These are phyloP conservation scores for Aspergillus brasiliensis DNA, from an alignment of 2,329 filamentous ascomycete species.

Conservation along the genomic window DNA sequence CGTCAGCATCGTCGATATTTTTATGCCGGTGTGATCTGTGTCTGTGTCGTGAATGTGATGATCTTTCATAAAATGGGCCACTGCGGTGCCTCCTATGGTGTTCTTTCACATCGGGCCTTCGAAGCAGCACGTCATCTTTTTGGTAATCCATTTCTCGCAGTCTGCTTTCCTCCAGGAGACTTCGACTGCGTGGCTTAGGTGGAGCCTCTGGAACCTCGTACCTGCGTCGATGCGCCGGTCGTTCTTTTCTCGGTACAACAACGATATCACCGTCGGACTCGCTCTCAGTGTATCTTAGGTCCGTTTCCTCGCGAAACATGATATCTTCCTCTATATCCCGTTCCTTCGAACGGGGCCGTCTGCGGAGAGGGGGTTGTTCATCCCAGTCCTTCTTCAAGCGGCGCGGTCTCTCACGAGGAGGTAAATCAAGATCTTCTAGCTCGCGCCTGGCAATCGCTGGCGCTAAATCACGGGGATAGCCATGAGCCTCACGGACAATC, in stretches of 20 bases:
- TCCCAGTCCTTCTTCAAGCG: not conserved
- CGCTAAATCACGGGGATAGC: slow-evolving; percentile 23
- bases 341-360: slow-evolving; percentile 8
- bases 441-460: slow-evolving; percentile 22
- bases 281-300: slow-evolving; percentile 14
- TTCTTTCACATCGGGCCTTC: slow-evolving; percentile 1
- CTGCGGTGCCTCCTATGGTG: slow-evolving; percentile 14
- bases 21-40: slow-evolving; percentile 18
- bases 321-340: slow-evolving; percentile 13
- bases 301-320: slow-evolving; percentile 13
- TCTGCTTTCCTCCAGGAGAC: slow-evolving; percentile 10
- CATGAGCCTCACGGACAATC: slow-evolving; percentile 34
- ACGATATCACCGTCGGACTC: slow-evolving; percentile 17
- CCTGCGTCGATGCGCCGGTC: slow-evolving; percentile 9
- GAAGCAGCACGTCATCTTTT: slow-evolving; percentile 7
- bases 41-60: slow-evolving; percentile 11
- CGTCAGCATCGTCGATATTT: slow-evolving; percentile 12
- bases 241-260: slow-evolving; percentile 7
- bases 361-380: not conserved
- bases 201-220: slow-evolving; percentile 5
- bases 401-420: slow-evolving; percentile 11
- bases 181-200: slow-evolving; percentile 9
- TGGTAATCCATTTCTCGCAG: slow-evolving; percentile 8
- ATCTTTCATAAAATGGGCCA: slow-evolving; percentile 5
- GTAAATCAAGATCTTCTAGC: slow-evolving; percentile 29